Base-by-base conservation (phyloP, 2,329 filamentous ascomycete genomes). In the Aureobasidium vineae region DNA sequence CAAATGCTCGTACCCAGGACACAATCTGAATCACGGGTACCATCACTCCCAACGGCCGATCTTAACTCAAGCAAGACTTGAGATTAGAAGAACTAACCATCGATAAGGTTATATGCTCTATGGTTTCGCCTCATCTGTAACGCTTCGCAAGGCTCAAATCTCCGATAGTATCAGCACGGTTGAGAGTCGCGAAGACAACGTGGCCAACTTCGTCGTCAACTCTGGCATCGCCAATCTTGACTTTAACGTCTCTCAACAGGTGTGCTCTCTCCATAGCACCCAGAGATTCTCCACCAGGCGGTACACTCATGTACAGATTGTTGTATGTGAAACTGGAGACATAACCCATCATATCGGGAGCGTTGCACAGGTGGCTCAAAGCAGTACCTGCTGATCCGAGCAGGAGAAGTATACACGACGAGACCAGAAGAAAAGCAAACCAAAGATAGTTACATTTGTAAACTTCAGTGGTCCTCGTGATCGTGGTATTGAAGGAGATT, bases 241-340 rank as follows among this genome's bases (percentile, higher is more conserved):
- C 70, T 23, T 73, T 67, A 0, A 77, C 65, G 59, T 77, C 74
- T 63, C 70, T 73, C 13, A 78, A 45, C 2, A 77, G 65, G n/a
- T 73, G 71, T 7, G 76, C 72, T 56, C 76, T 45, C 65, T 77
- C 75, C 72, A 75, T 75, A 0, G 71, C 75, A 56, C 76, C 73
- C 8, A 77, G 49, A 65, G 70, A 73, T 5, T 56, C 74, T 3
- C 75, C 75, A 4, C 75, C 75, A 3, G 68, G 8, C 0, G 74
- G 73, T 1, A 77, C 65, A 2, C 66, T 72, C 28, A 77, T 28
- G 45, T 70, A 74, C 1, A 71, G 73, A 45, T 77, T 77, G 33
- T 77, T 73, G 63, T 77, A 78, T 0, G 76, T 77, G 73, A 77
- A 75, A 60, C 75, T 77, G 1, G 75, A 57, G 0, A 78, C 76